Conservation (phyloP, 2,329 filamentous ascomycete species). For the Pestalotiopsis sp. region DNA sequence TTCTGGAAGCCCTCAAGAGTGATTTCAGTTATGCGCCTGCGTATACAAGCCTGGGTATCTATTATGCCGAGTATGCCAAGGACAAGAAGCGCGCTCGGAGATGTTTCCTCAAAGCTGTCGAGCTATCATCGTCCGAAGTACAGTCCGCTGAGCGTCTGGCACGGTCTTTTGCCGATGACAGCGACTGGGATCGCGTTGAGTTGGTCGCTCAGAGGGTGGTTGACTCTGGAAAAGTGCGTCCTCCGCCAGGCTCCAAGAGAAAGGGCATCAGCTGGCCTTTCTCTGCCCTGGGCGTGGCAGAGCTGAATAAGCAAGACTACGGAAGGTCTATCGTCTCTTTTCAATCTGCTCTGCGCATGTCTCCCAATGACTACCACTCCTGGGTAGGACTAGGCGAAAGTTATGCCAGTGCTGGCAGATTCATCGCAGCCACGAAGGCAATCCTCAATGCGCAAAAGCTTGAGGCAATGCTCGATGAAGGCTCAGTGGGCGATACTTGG, state of each 20-base stretch:
- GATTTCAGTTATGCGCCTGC: slow-evolving; percentile 87
- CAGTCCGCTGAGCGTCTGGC: slow-evolving; percentile 86
- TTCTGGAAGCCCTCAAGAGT: slow-evolving; percentile 80
- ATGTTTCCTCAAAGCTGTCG: slow-evolving; percentile 95
- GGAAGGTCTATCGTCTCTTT: slow-evolving; percentile 88
- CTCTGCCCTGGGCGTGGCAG: slow-evolving; percentile 88
- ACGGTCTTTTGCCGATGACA: slow-evolving; percentile 80
- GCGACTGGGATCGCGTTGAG: slow-evolving; percentile 97
- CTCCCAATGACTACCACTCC: slow-evolving; percentile 86
- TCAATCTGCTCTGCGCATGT: slow-evolving; percentile 82
- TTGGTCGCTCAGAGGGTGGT: slow-evolving; percentile 87
- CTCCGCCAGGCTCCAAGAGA: slow-evolving; percentile 88
- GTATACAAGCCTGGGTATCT: slow-evolving; percentile 88
- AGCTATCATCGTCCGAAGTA: slow-evolving; percentile 85
- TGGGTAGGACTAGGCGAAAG: slow-evolving; percentile 98
- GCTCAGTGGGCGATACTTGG: slow-evolving; percentile 74
- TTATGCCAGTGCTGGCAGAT: slow-evolving; percentile 90
- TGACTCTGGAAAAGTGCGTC: slow-evolving; percentile 90
- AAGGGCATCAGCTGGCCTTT: slow-evolving; percentile 96
- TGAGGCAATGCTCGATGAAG: slow-evolving; percentile 59
- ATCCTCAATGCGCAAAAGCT: slow-evolving; percentile 83
- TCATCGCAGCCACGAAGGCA: slow-evolving; percentile 90
- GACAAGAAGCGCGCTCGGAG: slow-evolving; percentile 85
- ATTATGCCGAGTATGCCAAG: slow-evolving; percentile 86
- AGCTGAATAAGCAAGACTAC: slow-evolving; percentile 93